Evolutionary conservation across 495 filamentous ascomycete species (phyloP).

Genomic region (Talaromyces borbonicus): DNA sequence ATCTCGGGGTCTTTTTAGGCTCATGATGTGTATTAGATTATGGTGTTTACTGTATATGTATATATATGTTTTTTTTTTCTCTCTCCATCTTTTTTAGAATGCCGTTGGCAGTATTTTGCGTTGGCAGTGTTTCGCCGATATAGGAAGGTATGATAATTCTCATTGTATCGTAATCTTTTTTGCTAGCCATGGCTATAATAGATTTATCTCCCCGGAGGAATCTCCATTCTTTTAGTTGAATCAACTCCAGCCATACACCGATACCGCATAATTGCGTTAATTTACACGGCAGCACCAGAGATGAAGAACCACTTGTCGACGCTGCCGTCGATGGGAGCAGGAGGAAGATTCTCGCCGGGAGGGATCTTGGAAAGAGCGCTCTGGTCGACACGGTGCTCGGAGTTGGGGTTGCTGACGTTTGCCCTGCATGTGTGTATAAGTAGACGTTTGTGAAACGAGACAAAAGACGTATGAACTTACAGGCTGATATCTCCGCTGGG

Average conservation of each 20-base stretch:
- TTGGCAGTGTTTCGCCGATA: too few relatives aligned
- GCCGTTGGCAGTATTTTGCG: too few relatives aligned
- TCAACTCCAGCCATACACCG: too few relatives aligned
- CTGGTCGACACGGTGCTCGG: conserved; percentile 52
- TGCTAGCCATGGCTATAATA: conserved; percentile 1
- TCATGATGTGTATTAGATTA: too few relatives aligned
- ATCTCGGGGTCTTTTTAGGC: too few relatives aligned
- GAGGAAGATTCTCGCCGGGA: conserved; percentile 57
- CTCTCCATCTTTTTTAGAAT: too few relatives aligned
- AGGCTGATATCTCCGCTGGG: conserved; percentile 64
- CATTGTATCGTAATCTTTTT: neutral
- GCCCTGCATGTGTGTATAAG: too few relatives aligned
- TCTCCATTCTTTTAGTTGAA: too few relatives aligned
- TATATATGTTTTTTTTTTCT: conserved; percentile 8
- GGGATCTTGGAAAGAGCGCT: conserved; percentile 62
- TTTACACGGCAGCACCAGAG: conserved; percentile 84
- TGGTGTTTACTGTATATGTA: conserved; percentile 9
- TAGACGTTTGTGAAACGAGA: too few relatives aligned
- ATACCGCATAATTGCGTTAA: too few relatives aligned
- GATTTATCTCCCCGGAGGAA: too few relatives aligned
- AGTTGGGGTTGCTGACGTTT: conserved; percentile 67
- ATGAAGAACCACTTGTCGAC: conserved; percentile 99
- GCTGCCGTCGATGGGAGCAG: conserved; percentile 86
- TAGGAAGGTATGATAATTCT: neutral
- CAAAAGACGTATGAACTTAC: too few relatives aligned